Evolutionary conservation across 306 rosid species (phyloP).

Genomic region (Heteromeles arbutifolia): DNA sequence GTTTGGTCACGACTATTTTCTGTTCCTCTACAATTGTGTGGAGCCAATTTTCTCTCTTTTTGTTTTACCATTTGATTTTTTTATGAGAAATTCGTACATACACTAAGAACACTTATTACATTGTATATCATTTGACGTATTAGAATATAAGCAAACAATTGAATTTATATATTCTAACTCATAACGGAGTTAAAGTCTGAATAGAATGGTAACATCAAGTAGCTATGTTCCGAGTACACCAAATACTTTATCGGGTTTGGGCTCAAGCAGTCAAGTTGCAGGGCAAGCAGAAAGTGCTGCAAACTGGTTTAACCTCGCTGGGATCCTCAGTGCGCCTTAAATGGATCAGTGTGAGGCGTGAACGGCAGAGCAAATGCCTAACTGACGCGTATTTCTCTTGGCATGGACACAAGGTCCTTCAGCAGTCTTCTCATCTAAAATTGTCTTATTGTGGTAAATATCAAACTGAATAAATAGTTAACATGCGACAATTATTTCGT

Average conservation of each 20-base stretch:
- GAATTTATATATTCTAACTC: too few species aligned
- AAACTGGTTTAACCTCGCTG: not conserved
- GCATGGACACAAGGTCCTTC: not conserved
- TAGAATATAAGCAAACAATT: too few species aligned
- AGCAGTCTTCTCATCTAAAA: not conserved
- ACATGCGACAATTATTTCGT: too few species aligned
- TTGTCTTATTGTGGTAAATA: not conserved
- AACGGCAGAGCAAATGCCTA: slow-evolving; percentile 18
- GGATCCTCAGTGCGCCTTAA: not conserved
- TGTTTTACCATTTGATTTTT: not conserved
- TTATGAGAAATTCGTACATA: not conserved
- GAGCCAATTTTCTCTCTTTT: not conserved
- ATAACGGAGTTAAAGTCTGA: too few species aligned
- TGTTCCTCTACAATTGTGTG: not conserved
- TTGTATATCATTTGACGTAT: not conserved
- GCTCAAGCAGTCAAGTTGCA: not conserved
- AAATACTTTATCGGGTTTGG: not conserved
- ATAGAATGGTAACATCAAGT: too few species aligned
- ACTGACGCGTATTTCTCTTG: not conserved
- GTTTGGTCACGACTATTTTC: too few species aligned
- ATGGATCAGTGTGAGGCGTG: slow-evolving; percentile 8
- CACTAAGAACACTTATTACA: too few species aligned
- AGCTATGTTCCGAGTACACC: too few species aligned
- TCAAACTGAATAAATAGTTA: not conserved
- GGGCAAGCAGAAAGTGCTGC: not conserved